Base-by-base conservation (phyloP, 164 flowering plant species). In the Malania oleifera region DNA sequence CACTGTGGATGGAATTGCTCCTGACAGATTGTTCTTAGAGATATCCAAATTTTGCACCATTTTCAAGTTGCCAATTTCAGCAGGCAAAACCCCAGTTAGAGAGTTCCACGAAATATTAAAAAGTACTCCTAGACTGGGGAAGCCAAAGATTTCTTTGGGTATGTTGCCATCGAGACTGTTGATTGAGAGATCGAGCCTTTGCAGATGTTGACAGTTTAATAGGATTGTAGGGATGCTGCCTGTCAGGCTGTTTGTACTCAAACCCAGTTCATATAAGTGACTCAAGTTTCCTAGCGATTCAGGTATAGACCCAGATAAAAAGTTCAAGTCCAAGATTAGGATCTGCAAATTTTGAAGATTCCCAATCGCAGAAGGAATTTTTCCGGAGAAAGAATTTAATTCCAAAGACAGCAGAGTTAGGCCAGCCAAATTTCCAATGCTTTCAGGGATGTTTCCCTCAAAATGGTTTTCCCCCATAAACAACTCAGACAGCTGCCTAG, bases 81-180 rank as follows among this genome's bases (percentile, higher is more conserved):
- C 26, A 24, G 70, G 70, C 37, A 67, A 24, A 20, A 61, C 26
- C 20, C 70, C 70, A 41, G 29, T 49, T 20, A 67, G 27, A 48
- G 56, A 56, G 57, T 67, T 67, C 35, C 44, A 44, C 2, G 61
- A 67, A 20, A 61, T 17, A 56, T 67, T 67, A 5, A 67, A 34
- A 54, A 67, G 51, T 22, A 18, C 38, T 31, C 54, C 63, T 17
- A 66, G 25, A 27, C 17, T 60, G 1, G 52, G 48, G 14, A 25
- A 54, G 20, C 52, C 10, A 23, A 66, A 55, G 45, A 66, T 67
- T 31, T 67, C 70, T 34, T 12, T 49, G 5, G 70, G 70, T 48
- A 66, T 66, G 12, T 18, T 37, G 25, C 52, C 63, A 6, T 17
- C 4, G n/a, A 65, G 45, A 18, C n/a, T 10, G 23, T 65, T 65